Evolutionary conservation across 257 asterid genomes (phyloP).

Genomic region (Phtheirospermum japonicum): DNA sequence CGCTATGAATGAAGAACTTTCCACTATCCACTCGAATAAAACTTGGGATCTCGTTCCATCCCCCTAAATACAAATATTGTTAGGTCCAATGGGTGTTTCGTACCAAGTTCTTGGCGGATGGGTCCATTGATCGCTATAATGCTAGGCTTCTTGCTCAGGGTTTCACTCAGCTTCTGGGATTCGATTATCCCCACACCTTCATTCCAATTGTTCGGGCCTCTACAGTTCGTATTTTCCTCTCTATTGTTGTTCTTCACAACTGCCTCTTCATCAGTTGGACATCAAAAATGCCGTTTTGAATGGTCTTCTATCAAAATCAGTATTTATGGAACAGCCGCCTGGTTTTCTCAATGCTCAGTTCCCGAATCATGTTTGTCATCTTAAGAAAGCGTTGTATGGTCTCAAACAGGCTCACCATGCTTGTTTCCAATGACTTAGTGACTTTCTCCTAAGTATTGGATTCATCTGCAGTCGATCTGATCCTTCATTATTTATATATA

Average conservation of each 20-base stretch:
- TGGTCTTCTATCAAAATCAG: background rate
- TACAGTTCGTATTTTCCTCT: background rate
- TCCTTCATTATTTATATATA: background rate
- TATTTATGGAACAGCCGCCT: background rate
- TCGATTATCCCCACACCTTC: background rate
- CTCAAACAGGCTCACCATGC: background rate
- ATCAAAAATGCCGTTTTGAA: background rate
- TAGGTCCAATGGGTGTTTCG: slow-evolving; percentile 10
- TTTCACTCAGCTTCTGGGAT: too few species aligned
- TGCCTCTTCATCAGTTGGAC: background rate
- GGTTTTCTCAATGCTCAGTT: background rate
- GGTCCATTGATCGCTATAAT: background rate
- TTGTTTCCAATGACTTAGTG: background rate
- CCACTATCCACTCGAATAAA: background rate
- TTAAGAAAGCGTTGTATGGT: background rate
- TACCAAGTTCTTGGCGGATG: background rate
- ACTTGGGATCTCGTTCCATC: background rate
- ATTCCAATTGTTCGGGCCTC: background rate
- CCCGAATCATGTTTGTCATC: background rate
- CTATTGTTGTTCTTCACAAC: background rate
- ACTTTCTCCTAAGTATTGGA: background rate
- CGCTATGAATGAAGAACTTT: too few species aligned
- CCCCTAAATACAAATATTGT: background rate
- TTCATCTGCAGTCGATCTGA: background rate
- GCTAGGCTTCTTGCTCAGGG: background rate